These are phyloP conservation scores for Solanum piurae DNA, from an alignment of 257 asterid genomes.

Conservation along the genomic window DNA sequence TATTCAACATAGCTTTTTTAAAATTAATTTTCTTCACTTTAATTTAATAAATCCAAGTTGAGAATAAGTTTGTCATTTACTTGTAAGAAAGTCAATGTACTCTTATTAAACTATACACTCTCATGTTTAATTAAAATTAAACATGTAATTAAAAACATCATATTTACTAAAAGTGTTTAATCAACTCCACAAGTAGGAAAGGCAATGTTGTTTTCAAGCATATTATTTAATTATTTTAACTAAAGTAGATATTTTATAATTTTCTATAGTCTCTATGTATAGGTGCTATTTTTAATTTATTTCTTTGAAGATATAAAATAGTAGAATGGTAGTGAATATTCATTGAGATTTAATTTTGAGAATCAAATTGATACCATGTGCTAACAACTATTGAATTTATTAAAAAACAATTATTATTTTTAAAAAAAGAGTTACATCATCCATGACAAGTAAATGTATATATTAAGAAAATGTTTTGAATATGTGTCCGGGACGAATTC, in stretches of 20 bases:
- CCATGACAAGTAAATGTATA: not conserved
- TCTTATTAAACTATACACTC: not conserved
- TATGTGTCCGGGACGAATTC: not conserved
- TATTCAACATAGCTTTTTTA: not conserved
- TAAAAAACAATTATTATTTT: not conserved
- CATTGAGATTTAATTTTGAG: not conserved
- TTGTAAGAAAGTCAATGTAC: not conserved
- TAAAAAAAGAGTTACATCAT: not conserved
- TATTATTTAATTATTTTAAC: not conserved
- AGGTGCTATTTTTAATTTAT: not conserved
- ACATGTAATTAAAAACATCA: not conserved
- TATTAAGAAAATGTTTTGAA: not conserved
- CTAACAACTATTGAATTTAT: not conserved
- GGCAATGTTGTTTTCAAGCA: not conserved
- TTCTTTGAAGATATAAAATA: not conserved
- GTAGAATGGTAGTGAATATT: not conserved
- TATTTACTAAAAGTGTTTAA: not conserved
- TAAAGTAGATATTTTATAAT: not conserved
- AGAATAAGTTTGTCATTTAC: not conserved
- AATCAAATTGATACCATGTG: not conserved
- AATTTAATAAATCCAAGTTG: slow-evolving; percentile 3
- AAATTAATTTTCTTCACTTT: not conserved
- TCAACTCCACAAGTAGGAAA: not conserved
- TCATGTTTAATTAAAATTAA: not conserved
- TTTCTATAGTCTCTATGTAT: not conserved